Evolutionary conservation across 2,329 filamentous ascomycete species (phyloP).

Genomic region (Trichophyton schoenleinii): DNA sequence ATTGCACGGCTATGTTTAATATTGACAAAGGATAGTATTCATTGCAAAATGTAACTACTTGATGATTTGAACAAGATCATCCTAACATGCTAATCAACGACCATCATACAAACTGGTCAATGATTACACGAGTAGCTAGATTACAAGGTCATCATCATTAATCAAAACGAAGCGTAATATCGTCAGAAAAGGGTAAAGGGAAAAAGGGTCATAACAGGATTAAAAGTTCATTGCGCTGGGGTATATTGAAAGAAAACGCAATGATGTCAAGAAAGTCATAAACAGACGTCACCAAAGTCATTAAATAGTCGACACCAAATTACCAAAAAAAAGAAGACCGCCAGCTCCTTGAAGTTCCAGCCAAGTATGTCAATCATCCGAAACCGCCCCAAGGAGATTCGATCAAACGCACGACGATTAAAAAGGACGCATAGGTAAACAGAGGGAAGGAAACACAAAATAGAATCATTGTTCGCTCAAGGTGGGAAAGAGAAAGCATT

Average conservation of each 20-base stretch:
- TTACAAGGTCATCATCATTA: neutral
- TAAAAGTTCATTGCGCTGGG: conserved; percentile 1
- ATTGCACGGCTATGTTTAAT: neutral
- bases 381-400: neutral
- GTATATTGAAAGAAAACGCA: neutral
- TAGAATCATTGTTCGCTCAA: neutral
- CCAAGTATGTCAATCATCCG: neutral
- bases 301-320: neutral
- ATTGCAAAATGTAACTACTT: neutral
- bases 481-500: neutral
- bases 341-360: neutral
- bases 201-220: neutral
- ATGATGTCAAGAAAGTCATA: neutral
- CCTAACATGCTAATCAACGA: neutral
- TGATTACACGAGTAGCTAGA: neutral
- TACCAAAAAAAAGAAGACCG: neutral
- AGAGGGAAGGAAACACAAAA: neutral
- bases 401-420: too few species aligned
- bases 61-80: neutral
- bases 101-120: neutral
- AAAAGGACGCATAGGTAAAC: too few species aligned
- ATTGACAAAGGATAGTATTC: neutral
- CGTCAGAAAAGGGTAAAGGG: neutral
- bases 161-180: neutral
- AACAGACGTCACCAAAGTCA: neutral